Base-by-base conservation (phyloP, 306 rosid genomes). In the Dryas drummondii region DNA sequence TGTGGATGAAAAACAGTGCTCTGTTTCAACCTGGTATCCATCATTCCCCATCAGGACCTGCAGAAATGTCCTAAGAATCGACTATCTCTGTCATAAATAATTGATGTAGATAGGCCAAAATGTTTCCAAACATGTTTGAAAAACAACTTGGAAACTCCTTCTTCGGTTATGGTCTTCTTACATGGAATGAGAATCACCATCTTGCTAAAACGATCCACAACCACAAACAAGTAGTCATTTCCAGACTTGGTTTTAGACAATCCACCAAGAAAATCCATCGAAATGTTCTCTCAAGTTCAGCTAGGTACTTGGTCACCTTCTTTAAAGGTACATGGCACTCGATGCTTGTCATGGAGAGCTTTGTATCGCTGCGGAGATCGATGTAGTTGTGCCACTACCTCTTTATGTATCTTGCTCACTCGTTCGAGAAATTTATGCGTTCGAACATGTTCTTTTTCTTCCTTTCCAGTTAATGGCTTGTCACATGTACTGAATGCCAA, bases 111-210 rank as follows among this genome's bases (percentile, higher is more conserved):
- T 7, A 73, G 11, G 32, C 61, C 16, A 15, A 60, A 73, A 32
- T 58, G 44, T 46, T 17, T 73, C 27, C 57, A 73, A 46, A 22
- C 22, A 14, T 14, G 62, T 7, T 27, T n/a, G 53, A 44, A 67
- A 67, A 67, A 45, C 6, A 67, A 47, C 37, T 44, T 67, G 46
- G 13, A 15, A 1, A 12, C 48, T 13, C 73, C n/a, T 52, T 69
- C 73, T 49, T 22, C 22, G 5, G 46, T 27, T 2, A 22, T 2
- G 6, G 74, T 51, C 22, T 52, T 70, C 15, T 51, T 67, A 1
- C 55, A 51, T 51, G 61, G 61, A 51, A 51, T 51, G 12, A 70
- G 48, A 9, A 70, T 14, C 74, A 56, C 5, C 41, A 71, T 71
- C 19, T 71, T 71, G 10, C 66, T 54, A 4, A 71, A 71, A 0